phyloP scores from a whole-genome alignment of 371 early-diverging fungal species.

The Amoeboradix gromovi region DNA sequence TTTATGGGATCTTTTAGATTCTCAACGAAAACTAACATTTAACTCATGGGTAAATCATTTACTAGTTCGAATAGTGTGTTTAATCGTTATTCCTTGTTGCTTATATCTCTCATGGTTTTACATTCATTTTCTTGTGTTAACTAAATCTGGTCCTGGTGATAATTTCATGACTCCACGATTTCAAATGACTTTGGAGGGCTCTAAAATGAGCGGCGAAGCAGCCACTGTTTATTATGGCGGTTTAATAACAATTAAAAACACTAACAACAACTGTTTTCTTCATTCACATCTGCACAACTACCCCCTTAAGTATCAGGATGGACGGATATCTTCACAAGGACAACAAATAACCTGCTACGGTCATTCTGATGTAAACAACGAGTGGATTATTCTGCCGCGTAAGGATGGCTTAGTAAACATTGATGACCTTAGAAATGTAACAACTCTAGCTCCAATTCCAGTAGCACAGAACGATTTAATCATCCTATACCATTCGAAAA shows the following conservation, averaged over 20 bases:
- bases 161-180: slow-evolving; percentile 56
- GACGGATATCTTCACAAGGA: slow-evolving; percentile 58
- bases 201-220: slow-evolving; percentile 19
- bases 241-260: slow-evolving; percentile 43
- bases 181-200: slow-evolving; percentile 50
- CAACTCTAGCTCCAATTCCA: background rate
- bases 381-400: slow-evolving; percentile 46
- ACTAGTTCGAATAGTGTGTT: background rate
- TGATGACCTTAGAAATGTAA: slow-evolving; percentile 1
- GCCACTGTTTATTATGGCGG: slow-evolving; percentile 23
- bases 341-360: slow-evolving; percentile 80
- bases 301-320: slow-evolving; percentile 70
- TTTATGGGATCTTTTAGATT: slow-evolving; percentile 65
- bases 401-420: slow-evolving; percentile 4
- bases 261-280: slow-evolving; percentile 35
- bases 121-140: slow-evolving; percentile 3
- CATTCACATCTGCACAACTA: slow-evolving; percentile 53
- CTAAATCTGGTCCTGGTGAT: slow-evolving; percentile 58
- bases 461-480: slow-evolving; percentile 36
- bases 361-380: slow-evolving; percentile 39
- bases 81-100: background rate
- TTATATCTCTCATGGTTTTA: slow-evolving; percentile 4
- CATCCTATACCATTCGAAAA: slow-evolving; percentile 37
- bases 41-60: background rate
- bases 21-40: slow-evolving; percentile 29